Conservation (phyloP, 2,329 filamentous ascomycete genomes). For the Zymoseptoria ardabiliae region DNA sequence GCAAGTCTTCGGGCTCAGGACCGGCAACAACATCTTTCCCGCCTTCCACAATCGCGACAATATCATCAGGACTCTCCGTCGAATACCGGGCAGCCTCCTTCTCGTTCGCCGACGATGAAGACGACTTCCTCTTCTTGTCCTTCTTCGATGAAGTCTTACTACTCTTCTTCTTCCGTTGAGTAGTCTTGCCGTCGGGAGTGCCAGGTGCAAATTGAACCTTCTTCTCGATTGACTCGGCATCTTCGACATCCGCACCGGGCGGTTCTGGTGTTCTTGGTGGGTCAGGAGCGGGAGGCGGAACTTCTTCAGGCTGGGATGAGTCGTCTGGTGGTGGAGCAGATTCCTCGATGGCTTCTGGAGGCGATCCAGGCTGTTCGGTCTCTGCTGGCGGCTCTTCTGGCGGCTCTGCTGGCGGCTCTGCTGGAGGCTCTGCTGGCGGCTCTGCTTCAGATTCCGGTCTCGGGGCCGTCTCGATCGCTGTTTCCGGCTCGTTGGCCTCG, state of each 20-base stretch:
- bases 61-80: constrained; percentile 14
- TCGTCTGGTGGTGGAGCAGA: neutral
- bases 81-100: constrained; percentile 1
- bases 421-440: neutral
- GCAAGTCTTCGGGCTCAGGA: neutral
- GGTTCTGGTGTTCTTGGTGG: constrained; percentile 1
- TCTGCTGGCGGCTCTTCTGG: neutral
- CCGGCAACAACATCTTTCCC: neutral
- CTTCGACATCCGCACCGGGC: constrained; percentile 8
- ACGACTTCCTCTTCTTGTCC: constrained; percentile 18
- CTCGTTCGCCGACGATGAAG: constrained; percentile 1
- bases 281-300: constrained; percentile 3
- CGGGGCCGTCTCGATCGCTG: neutral
- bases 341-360: neutral
- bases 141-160: constrained; percentile 13
- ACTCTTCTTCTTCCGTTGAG: constrained; percentile 21
- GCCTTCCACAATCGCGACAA: constrained; percentile 5
- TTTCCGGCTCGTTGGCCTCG: neutral
- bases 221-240: constrained; percentile 14
- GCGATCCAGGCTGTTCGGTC: neutral
- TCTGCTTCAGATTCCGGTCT: neutral
- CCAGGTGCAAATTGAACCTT: constrained; percentile 24
- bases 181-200: constrained; percentile 22
- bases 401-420: neutral
- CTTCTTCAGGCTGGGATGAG: neutral